These are phyloP conservation scores for Magnusiomyces paraingens DNA, from an alignment of 1,139 yeast genomes.

Conservation along the genomic window DNA sequence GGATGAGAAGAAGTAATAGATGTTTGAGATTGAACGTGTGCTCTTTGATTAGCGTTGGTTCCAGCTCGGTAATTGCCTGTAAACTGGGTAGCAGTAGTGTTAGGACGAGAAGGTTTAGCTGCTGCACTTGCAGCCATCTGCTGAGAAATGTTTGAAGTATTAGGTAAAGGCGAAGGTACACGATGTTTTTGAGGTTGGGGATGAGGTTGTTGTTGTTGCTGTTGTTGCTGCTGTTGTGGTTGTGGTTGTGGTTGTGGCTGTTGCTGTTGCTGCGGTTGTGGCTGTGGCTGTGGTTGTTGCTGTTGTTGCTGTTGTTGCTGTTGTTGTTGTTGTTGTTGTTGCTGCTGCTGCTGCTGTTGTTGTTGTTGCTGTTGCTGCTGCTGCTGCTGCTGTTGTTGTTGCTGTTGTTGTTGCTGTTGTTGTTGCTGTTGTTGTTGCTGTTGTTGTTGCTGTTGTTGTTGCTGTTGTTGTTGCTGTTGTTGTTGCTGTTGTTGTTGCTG, in stretches of 20 bases:
- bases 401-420: background rate
- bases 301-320: background rate
- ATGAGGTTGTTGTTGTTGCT: background rate
- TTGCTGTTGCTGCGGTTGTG: background rate
- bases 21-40: background rate
- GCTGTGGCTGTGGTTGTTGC: background rate
- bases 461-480: background rate
- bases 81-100: no score
- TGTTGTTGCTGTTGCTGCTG: conserved; percentile 1
- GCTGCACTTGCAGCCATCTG: conserved; percentile 1
- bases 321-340: background rate
- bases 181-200: background rate
- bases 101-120: background rate
- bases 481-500: background rate
- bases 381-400: background rate
- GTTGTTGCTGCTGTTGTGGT: no score
- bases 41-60: no score
- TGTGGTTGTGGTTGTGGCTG: background rate
- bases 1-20: background rate
- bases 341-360: background rate
- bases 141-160: background rate
- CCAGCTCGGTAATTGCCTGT: no score
- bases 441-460: background rate
- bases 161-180: background rate
- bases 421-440: background rate